Evolutionary conservation across 139 green algal genomes (phyloP).

Genomic region (Auxenochlorella pyrenoidosa): DNA sequence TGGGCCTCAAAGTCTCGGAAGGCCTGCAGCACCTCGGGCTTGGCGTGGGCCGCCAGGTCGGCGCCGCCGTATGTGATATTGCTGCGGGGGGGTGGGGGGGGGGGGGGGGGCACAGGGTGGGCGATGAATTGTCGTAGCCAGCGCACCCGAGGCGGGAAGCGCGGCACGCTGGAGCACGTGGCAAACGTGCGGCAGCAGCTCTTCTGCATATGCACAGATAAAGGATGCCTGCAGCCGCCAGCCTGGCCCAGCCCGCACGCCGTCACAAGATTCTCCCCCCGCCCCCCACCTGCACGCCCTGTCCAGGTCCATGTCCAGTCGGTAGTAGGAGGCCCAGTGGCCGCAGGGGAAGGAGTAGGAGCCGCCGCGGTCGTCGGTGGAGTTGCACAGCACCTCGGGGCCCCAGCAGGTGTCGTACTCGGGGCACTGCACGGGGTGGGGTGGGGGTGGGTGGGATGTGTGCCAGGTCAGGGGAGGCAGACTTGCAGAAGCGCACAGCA

Average conservation of each 20-base stretch:
- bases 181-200: too few species aligned
- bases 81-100: too few species aligned
- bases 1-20: slow-evolving; percentile 6
- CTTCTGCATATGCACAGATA: too few species aligned
- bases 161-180: too few species aligned
- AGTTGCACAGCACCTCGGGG: slow-evolving; percentile 31
- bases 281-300: not conserved
- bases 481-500: too few species aligned
- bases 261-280: too few species aligned
- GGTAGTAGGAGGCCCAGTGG: slow-evolving; percentile 59
- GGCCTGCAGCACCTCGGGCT: not conserved
- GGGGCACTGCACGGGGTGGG: slow-evolving; percentile 34
- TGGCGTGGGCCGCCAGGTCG: not conserved
- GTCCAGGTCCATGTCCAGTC: slow-evolving; percentile 42
- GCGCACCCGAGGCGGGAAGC: too few species aligned
- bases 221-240: not conserved
- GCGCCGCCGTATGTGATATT: not conserved
- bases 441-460: too few species aligned
- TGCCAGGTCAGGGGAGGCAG: too few species aligned
- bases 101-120: too few species aligned
- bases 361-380: slow-evolving; percentile 35
- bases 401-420: slow-evolving; percentile 28
- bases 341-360: slow-evolving; percentile 40
- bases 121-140: too few species aligned
- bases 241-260: too few species aligned